These are phyloP conservation scores for Manihot esculenta DNA, from an alignment of 441 rosid species.

Conservation along the genomic window DNA sequence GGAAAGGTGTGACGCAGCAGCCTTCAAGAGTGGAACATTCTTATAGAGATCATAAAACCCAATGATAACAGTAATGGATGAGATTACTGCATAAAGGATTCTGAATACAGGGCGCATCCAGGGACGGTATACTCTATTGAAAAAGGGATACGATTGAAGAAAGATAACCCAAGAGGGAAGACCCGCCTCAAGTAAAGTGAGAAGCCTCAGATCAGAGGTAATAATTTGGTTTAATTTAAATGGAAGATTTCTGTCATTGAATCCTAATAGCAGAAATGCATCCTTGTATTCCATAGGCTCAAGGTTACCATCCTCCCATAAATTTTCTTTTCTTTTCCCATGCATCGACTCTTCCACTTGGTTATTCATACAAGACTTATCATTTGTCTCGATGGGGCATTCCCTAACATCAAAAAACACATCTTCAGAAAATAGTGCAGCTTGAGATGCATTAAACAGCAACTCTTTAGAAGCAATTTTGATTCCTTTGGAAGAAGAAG, in stretches of 20 bases:
- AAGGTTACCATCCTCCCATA: not conserved
- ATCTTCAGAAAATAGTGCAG: not conserved
- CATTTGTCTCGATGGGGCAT: constrained; percentile 1
- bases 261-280: constrained; percentile 2
- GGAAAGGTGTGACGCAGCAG: constrained; percentile 4
- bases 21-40: constrained; percentile 13
- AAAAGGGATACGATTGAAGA: constrained; percentile 14
- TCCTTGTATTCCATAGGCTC: constrained; percentile 9
- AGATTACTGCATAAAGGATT: constrained; percentile 8
- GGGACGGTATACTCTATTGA: constrained; percentile 6
- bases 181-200: constrained; percentile 10
- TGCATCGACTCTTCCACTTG: not conserved
- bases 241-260: constrained; percentile 10
- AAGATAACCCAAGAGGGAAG: constrained; percentile 17
- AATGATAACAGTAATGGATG: constrained; percentile 12
- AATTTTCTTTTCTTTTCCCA: constrained; percentile 1
- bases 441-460: constrained; percentile 2
- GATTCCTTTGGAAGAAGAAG: not conserved
- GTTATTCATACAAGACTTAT: not conserved
- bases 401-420: constrained; percentile 11
- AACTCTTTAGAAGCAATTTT: constrained; percentile 4
- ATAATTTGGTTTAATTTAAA: constrained; percentile 5
- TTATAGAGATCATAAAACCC: constrained; percentile 14
- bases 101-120: constrained; percentile 11
- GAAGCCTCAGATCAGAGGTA: constrained; percentile 15